These are phyloP conservation scores for Hibiscus mutabilis DNA, from an alignment of 345 rosid species.

Conservation along the genomic window DNA sequence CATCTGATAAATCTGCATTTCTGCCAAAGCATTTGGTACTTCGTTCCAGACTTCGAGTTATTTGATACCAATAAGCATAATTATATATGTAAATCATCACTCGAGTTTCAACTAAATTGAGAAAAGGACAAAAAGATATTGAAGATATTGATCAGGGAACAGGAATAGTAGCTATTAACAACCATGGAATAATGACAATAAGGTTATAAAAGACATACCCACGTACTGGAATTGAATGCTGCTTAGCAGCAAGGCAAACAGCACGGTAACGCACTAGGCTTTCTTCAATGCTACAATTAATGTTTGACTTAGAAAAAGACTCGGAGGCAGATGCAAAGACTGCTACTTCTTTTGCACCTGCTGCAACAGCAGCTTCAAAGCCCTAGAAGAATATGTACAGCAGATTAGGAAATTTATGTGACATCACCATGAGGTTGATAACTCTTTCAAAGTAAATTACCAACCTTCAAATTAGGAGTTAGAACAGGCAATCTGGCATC, in stretches of 20 bases:
- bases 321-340: slow-evolving; percentile 82
- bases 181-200: neutral
- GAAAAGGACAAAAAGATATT: neutral
- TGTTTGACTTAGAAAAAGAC: slow-evolving; percentile 69
- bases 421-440: neutral
- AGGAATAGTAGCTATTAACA: neutral
- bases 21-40: neutral
- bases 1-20: neutral
- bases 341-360: slow-evolving; percentile 74
- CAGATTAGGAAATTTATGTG: slow-evolving; percentile 11
- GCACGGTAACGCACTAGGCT: slow-evolving; percentile 63
- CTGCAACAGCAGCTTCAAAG: slow-evolving; percentile 67
- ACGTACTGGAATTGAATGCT: slow-evolving; percentile 54
- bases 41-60: neutral
- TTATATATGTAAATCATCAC: neutral
- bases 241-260: slow-evolving; percentile 50
- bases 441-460: slow-evolving; percentile 4
- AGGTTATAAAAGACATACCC: slow-evolving; percentile 36
- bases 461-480: slow-evolving; percentile 66
- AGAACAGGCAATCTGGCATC: slow-evolving; percentile 55
- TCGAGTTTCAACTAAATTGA: slow-evolving; percentile 2
- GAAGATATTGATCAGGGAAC: neutral
- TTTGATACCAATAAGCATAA: neutral
- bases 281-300: slow-evolving; percentile 68
- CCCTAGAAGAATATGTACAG: slow-evolving; percentile 35